phyloP scores from a whole-genome alignment of 2,329 filamentous ascomycete genomes.

The Phaeosphaeriaceae sp. region DNA sequence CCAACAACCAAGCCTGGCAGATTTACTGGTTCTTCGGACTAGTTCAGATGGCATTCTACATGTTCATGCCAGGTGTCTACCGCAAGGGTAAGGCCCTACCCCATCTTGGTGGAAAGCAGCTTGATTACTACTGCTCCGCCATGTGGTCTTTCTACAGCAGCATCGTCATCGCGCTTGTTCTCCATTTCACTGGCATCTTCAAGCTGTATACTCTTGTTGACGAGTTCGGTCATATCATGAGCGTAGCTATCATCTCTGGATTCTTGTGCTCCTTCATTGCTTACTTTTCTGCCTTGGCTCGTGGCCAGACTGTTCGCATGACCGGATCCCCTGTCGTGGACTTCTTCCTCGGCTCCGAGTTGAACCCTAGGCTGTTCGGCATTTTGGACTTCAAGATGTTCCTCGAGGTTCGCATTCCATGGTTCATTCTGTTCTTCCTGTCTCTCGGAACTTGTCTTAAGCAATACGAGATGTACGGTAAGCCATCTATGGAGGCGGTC shows the following conservation, averaged over 20 bases:
- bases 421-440: slow-evolving; percentile 87
- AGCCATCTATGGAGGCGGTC: slow-evolving; percentile 81
- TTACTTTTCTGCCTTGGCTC: slow-evolving; percentile 81
- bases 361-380: slow-evolving; percentile 85
- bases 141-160: slow-evolving; percentile 88
- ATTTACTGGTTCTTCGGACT: slow-evolving; percentile 96
- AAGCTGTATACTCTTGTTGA: slow-evolving; percentile 91
- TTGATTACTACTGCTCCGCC: slow-evolving; percentile 94
- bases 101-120: slow-evolving; percentile 81
- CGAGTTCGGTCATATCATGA: slow-evolving; percentile 92
- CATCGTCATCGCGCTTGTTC: slow-evolving; percentile 70
- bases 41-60: slow-evolving; percentile 83
- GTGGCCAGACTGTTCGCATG: slow-evolving; percentile 91
- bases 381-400: slow-evolving; percentile 95
- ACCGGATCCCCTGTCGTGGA: slow-evolving; percentile 82
- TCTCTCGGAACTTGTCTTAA: slow-evolving; percentile 77
- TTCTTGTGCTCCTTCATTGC: slow-evolving; percentile 83
- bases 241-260: slow-evolving; percentile 89
- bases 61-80: slow-evolving; percentile 85
- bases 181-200: slow-evolving; percentile 87
- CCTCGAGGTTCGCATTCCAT: slow-evolving; percentile 89
- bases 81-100: slow-evolving; percentile 87
- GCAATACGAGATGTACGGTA: slow-evolving; percentile 85
- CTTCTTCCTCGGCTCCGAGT: slow-evolving; percentile 89
- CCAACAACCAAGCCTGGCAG: slow-evolving; percentile 79